Conservation (phyloP, 192 early-diverging fungal genomes). For the Diversispora eburnea region DNA sequence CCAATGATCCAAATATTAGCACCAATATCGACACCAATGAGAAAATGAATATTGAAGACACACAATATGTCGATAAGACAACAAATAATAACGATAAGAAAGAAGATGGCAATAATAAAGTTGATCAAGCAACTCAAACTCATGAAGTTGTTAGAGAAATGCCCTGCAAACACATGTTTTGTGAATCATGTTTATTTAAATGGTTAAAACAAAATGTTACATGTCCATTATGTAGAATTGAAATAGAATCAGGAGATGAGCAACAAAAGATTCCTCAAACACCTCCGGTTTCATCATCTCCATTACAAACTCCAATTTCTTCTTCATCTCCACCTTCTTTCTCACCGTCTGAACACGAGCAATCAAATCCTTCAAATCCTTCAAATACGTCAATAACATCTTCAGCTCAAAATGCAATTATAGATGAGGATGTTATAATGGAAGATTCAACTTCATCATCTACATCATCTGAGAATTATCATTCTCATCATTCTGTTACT, state of each 20-base stretch:
- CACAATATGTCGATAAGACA: too few species aligned
- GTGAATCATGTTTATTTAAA: slow-evolving; percentile 26
- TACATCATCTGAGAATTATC: not conserved
- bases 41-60: too few species aligned
- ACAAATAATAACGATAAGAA: not conserved
- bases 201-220: slow-evolving; percentile 28
- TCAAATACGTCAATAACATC: too few species aligned
- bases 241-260: slow-evolving; percentile 3
- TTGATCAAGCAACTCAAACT: not conserved
- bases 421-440: not conserved
- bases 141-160: not conserved
- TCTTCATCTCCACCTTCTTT: not conserved
- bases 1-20: too few species aligned
- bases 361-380: too few species aligned
- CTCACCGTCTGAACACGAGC: not conserved
- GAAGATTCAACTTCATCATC: too few species aligned
- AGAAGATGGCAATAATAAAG: not conserved
- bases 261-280: not conserved
- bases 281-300: not conserved
- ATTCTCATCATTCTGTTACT: not conserved
- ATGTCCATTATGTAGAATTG: slow-evolving; percentile 26
- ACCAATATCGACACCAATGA: too few species aligned
- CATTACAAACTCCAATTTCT: not conserved
- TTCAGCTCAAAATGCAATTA: too few species aligned
- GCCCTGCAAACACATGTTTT: slow-evolving; percentile 26